Percentiles rank a stretch among this genome's conserved stretches.
Evolutionary conservation across 2,329 filamentous ascomycete genomes (phyloP).

Genomic region (Lecanicillium sp.): DNA sequence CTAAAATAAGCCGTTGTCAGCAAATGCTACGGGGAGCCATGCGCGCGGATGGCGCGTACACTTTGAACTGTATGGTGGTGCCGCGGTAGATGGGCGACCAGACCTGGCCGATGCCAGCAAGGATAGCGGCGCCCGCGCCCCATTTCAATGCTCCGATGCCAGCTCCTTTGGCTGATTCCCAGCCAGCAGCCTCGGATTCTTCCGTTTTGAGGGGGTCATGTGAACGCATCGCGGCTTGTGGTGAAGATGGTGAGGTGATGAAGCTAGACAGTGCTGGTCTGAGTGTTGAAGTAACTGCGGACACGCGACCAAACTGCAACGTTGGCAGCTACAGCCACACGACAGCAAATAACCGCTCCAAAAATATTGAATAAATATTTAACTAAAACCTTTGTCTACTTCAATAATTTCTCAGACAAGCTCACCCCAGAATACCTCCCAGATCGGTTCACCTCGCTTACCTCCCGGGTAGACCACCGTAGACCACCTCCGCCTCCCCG

Average conservation of each 20-base stretch:
- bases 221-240: slow-evolving; percentile 33
- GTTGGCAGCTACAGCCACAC: no score
- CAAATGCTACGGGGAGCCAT: not conserved
- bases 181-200: slow-evolving; percentile 64
- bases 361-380: no score
- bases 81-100: slow-evolving; percentile 67
- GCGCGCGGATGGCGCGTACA: slow-evolving; percentile 54
- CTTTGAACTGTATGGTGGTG: slow-evolving; percentile 70
- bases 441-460: no score
- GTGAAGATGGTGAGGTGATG: not conserved
- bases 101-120: slow-evolving; percentile 56
- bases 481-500: slow-evolving; percentile 1
- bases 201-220: slow-evolving; percentile 56
- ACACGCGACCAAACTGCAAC: slow-evolving; percentile 8
- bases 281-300: slow-evolving; percentile 4
- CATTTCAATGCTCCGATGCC: slow-evolving; percentile 63
- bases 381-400: no score
- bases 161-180: slow-evolving; percentile 65
- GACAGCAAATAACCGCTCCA: no score
- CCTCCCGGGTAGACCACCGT: slow-evolving; percentile 5
- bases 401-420: no score
- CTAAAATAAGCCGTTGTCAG: slow-evolving; percentile 34
- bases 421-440: no score
- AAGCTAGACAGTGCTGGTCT: not conserved
- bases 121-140: slow-evolving; percentile 58